Base-by-base conservation (phyloP, 75 land plant species). In the Picea glauca region DNA sequence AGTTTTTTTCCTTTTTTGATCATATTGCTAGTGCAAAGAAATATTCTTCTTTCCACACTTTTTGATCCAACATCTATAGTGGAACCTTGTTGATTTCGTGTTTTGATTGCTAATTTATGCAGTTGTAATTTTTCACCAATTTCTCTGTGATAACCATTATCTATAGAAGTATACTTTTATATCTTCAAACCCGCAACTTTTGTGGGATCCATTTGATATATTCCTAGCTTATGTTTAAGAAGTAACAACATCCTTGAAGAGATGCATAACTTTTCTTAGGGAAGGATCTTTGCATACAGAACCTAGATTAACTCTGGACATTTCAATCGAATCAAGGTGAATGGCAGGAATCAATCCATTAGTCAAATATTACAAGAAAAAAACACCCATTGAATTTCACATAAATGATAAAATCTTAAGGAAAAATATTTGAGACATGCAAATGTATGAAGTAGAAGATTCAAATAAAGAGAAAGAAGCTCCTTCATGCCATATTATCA, bases 171-270 rank as follows among this genome's bases (percentile, higher is more conserved):
- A n/a, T n/a, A n/a, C n/a, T n/a, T n/a, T n/a, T n/a, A n/a, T n/a
- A 40, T 68, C 20, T 68, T 40, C 73, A 68, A 68, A 40, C 73
- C 73, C 73, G 20, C 9, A 40, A 68, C 46, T 35, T 46, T 68
- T 9, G 40, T 40, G 73, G 23, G 33, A 68, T 68, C 18, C 54
- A 40, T 68, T 30, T 38, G n/a, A 68, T 54, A 40, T 18, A 68
- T 38, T 67, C n/a, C n/a, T n/a, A 38, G 17, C 21, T 40, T 17
- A 20, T 60, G 61, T 20, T 60, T 60, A 60, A 60, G 54, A 50
- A 50, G 54, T 9, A 50, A 50, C 1, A 0, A 0, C 54, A 50
- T 8, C 11, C 11, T 50, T 50, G 54, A 50, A 50, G 54, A 8
- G 9, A 50, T 0, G 8, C 54, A 50, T 0, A 11, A 0, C 54